Evolutionary conservation across 176 grass and related monocot species (phyloP).

Genomic region (Carex littledalei): DNA sequence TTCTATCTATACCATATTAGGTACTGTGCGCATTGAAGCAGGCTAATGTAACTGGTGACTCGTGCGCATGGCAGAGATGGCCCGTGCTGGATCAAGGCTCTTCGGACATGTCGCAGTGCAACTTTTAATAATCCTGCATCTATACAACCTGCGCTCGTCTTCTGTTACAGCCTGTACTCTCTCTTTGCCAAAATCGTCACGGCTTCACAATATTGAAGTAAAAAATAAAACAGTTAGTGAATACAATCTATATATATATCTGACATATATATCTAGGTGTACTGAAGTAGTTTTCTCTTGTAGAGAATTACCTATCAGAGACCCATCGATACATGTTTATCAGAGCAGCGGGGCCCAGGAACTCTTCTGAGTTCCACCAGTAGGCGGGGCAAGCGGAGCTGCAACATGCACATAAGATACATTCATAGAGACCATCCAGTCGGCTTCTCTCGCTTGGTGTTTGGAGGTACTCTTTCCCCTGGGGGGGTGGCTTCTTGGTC

Average conservation of each 20-base stretch:
- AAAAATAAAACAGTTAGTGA: neutral
- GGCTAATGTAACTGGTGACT: slow-evolving; percentile 38
- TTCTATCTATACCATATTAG: neutral
- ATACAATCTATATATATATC: neutral
- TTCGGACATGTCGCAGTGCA: slow-evolving; percentile 74
- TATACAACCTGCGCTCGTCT: slow-evolving; percentile 47
- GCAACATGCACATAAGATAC: slow-evolving; percentile 73
- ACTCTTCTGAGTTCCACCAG: slow-evolving; percentile 82
- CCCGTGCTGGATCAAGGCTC: slow-evolving; percentile 55
- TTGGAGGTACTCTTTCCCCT: slow-evolving; percentile 36
- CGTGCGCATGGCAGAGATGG: slow-evolving; percentile 48
- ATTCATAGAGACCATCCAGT: slow-evolving; percentile 77
- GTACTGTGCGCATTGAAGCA: neutral
- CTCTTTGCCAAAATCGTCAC: slow-evolving; percentile 47
- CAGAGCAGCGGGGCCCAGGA: slow-evolving; percentile 48
- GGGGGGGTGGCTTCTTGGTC: slow-evolving; percentile 15
- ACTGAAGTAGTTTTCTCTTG: neutral
- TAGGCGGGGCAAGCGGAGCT: slow-evolving; percentile 68
- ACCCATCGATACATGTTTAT: slow-evolving; percentile 66
- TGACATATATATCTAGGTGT: too few relatives aligned
- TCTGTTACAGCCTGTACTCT: slow-evolving; percentile 57
- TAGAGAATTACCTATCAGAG: slow-evolving; percentile 25
- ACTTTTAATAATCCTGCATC: slow-evolving; percentile 69
- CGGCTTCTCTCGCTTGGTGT: slow-evolving; percentile 43
- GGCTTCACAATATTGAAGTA: slow-evolving; percentile 22